Evolutionary conservation across 768 basidiomycete genomes (phyloP).

Genomic region (Rhodosporidiobolus sp.): DNA sequence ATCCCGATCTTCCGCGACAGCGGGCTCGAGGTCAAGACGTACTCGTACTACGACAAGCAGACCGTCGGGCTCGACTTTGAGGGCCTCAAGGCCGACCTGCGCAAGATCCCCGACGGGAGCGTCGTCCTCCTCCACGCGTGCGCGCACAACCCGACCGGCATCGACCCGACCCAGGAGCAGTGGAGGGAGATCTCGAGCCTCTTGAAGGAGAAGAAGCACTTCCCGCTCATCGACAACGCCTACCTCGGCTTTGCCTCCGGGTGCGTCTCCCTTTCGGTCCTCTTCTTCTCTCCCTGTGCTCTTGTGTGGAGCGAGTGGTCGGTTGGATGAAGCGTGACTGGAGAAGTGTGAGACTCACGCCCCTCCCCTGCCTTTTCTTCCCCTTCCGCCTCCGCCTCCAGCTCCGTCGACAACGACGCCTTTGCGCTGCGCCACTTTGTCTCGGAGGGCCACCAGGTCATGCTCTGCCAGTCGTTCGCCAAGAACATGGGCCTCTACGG

Average conservation of each 20-base stretch:
- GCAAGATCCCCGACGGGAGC: conserved; percentile 66
- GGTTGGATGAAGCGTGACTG: no score
- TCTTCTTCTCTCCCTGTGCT: not conserved
- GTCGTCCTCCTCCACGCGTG: conserved; percentile 90
- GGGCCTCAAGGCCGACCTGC: conserved; percentile 58
- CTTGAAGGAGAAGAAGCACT: conserved; percentile 63
- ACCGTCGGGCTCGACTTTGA: conserved; percentile 81
- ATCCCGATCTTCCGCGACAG: conserved; percentile 86
- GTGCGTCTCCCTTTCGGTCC: conserved; percentile 49
- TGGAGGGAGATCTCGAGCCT: conserved; percentile 74
- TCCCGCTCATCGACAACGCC: conserved; percentile 99
- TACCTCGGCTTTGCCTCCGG: conserved; percentile 98
- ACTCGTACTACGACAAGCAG: conserved; percentile 89
- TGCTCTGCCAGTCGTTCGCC: conserved; percentile 91
- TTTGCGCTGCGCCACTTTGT: conserved; percentile 95
- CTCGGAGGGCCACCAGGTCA: conserved; percentile 83
- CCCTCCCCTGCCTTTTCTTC: no score
- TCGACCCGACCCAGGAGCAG: conserved; percentile 83
- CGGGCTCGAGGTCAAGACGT: conserved; percentile 77
- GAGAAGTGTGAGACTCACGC: not conserved
- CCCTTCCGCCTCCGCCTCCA: not conserved
- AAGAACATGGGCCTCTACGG: conserved; percentile 96
- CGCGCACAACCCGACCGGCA: conserved; percentile 95
- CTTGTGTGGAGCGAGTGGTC: no score
- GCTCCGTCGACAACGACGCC: conserved; percentile 72